These are phyloP conservation scores for Coemansia guatemalensis DNA, from an alignment of 192 early-diverging fungal genomes.

Conservation along the genomic window DNA sequence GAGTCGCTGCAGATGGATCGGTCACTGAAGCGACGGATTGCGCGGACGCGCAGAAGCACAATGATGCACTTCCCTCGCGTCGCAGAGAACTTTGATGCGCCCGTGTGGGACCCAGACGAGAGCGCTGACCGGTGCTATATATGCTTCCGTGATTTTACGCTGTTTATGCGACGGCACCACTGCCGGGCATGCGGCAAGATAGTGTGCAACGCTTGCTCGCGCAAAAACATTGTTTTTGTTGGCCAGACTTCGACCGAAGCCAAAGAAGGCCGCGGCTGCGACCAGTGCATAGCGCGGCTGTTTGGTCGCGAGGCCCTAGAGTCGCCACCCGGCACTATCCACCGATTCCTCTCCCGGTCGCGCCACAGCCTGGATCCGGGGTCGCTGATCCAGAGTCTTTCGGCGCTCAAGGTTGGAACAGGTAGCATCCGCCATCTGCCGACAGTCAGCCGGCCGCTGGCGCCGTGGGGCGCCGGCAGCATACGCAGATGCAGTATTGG, in stretches of 20 bases:
- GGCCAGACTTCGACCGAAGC: slow-evolving; percentile 20
- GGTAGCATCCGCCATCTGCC: slow-evolving; percentile 21
- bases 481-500: slow-evolving; percentile 10
- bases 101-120: slow-evolving; percentile 76
- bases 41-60: slow-evolving; percentile 50
- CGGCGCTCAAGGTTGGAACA: slow-evolving; percentile 28
- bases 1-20: slow-evolving; percentile 62
- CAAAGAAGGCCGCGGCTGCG: slow-evolving; percentile 54
- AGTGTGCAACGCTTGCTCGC: slow-evolving; percentile 72
- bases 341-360: slow-evolving; percentile 35
- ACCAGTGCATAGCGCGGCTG: slow-evolving; percentile 53
- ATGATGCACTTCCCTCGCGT: slow-evolving; percentile 60
- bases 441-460: slow-evolving; percentile 13
- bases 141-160: slow-evolving; percentile 67
- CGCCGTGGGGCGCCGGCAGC: slow-evolving; percentile 18
- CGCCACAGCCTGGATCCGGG: slow-evolving; percentile 50
- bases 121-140: slow-evolving; percentile 65
- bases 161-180: slow-evolving; percentile 73
- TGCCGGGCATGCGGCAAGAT: slow-evolving; percentile 79
- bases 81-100: slow-evolving; percentile 67
- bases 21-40: slow-evolving; percentile 39
- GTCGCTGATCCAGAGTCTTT: slow-evolving; percentile 40
- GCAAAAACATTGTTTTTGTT: slow-evolving; percentile 57
- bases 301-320: slow-evolving; percentile 53
- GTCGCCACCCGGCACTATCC: slow-evolving; percentile 47